phyloP scores from a whole-genome alignment of 164 flowering plant species.

The Nelumbo lutea region DNA sequence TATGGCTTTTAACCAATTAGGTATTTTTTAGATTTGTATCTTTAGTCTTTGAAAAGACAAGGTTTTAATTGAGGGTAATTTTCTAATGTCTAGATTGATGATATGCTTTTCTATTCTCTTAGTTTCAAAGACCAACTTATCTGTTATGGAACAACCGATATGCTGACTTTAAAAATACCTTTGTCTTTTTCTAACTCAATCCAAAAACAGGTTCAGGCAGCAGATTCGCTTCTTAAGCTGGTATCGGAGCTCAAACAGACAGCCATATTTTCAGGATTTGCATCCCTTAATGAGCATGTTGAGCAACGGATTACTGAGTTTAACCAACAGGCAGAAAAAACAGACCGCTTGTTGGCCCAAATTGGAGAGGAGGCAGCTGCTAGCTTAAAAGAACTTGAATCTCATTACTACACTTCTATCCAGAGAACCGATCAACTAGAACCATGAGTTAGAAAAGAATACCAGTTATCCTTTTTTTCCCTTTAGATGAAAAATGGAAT shows the following conservation, averaged over 20 bases:
- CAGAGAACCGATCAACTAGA: constrained; percentile 25
- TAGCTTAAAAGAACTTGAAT: constrained; percentile 78
- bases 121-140: too few relatives aligned
- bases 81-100: too few relatives aligned
- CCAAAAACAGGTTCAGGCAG: constrained; percentile 75
- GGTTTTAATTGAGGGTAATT: too few relatives aligned
- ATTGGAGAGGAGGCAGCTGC: constrained; percentile 92
- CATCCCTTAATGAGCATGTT: constrained; percentile 88
- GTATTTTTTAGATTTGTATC: too few relatives aligned
- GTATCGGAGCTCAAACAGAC: constrained; percentile 97
- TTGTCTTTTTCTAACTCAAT: background rate
- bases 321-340: constrained; percentile 57
- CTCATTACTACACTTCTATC: constrained; percentile 74
- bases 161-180: too few relatives aligned
- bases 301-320: constrained; percentile 67
- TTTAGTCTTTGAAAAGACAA: too few relatives aligned
- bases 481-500: too few relatives aligned
- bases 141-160: too few relatives aligned
- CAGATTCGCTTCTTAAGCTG: constrained; percentile 85
- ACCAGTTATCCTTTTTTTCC: background rate
- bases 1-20: too few relatives aligned
- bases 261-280: constrained; percentile 90
- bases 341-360: constrained; percentile 54
- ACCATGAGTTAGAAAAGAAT: constrained; percentile 3
- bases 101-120: too few relatives aligned